Percentiles rank a stretch among this genome's conserved stretches.
Conservation (phyloP, 2,329 filamentous ascomycete genomes). For the Ascochyta lentis region DNA sequence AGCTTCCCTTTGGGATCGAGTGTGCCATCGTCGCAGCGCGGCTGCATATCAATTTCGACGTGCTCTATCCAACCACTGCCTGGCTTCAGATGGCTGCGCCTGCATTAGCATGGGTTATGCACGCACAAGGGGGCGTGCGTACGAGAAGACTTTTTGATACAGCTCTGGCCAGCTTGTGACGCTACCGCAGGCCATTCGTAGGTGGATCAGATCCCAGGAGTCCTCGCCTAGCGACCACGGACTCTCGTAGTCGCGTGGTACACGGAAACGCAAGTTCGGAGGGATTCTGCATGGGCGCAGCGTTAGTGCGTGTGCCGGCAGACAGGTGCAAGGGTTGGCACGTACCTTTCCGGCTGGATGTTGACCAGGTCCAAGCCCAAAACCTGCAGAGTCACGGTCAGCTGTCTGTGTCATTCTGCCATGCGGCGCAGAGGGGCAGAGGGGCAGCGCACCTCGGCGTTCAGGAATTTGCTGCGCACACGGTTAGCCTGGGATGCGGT, state of each 20-base stretch:
- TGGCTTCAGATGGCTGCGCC: slow-evolving; percentile 73
- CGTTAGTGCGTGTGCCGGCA: slow-evolving; percentile 41
- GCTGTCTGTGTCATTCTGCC: slow-evolving; percentile 25
- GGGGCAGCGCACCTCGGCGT: slow-evolving; percentile 56
- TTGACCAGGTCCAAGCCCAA: slow-evolving; percentile 67
- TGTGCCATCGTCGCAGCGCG: slow-evolving; percentile 72
- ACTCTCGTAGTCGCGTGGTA: slow-evolving; percentile 78
- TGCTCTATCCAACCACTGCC: slow-evolving; percentile 81
- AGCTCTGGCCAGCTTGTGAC: slow-evolving; percentile 77
- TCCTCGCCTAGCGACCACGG: slow-evolving; percentile 72
- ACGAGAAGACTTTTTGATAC: slow-evolving; percentile 74
- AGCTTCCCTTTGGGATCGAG: slow-evolving; percentile 65
- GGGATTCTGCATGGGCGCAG: slow-evolving; percentile 66
- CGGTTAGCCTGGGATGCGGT: slow-evolving; percentile 36
- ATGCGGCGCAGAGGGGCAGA: slow-evolving; percentile 7
- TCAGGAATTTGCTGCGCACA: slow-evolving; percentile 57
- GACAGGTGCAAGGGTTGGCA: slow-evolving; percentile 47
- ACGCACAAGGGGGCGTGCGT: slow-evolving; percentile 40
- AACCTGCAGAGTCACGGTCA: slow-evolving; percentile 52
- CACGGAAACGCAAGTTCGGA: slow-evolving; percentile 69
- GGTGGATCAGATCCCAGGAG: slow-evolving; percentile 82
- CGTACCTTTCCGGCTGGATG: slow-evolving; percentile 65
- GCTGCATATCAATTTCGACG: slow-evolving; percentile 84
- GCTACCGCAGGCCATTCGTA: slow-evolving; percentile 79
- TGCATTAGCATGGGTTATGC: slow-evolving; percentile 29